A percentile compares a stretch with the other conserved stretches of the same genome.
phyloP scores from a whole-genome alignment of 2,329 filamentous ascomycete genomes.

The Exophiala calicioides region DNA sequence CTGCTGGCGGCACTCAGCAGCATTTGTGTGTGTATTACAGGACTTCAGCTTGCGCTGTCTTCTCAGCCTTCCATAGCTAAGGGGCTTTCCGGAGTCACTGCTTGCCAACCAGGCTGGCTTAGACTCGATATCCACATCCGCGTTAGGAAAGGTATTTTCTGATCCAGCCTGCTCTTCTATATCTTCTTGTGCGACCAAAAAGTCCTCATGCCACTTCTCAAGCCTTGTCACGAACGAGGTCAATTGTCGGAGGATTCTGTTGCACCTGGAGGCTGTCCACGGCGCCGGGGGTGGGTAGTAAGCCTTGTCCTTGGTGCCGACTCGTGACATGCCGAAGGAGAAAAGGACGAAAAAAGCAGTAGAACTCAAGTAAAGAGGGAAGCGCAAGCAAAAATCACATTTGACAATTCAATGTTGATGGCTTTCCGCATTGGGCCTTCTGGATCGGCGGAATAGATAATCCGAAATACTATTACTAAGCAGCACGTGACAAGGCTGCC shows the following conservation, averaged over 20 bases:
- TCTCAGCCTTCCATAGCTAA: too few species aligned
- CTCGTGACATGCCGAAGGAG: slow-evolving; percentile 3
- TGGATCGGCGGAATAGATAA: neutral
- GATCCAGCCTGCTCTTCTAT: neutral
- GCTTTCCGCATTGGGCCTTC: neutral
- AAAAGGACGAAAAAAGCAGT: too few species aligned
- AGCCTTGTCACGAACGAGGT: slow-evolving; percentile 13
- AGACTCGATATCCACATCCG: neutral
- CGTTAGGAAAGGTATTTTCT: too few species aligned
- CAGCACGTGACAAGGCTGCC: too few species aligned
- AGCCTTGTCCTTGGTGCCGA: neutral
- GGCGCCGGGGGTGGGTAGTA: slow-evolving; percentile 11
- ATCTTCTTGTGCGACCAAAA: slow-evolving; percentile 5
- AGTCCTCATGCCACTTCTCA: slow-evolving; percentile 22
- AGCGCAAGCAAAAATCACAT: neutral
- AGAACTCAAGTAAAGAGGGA: neutral
- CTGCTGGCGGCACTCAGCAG: neutral
- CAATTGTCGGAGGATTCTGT: slow-evolving; percentile 14
- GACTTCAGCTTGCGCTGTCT: neutral
- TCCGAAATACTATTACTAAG: neutral
- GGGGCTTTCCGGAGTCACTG: too few species aligned
- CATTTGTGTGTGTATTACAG: too few species aligned
- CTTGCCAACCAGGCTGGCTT: neutral
- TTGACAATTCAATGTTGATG: slow-evolving; percentile 1
- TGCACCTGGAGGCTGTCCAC: slow-evolving; percentile 21